Evolutionary conservation across 345 rosid genomes (phyloP).

Genomic region (Hibiscus tridactylites): DNA sequence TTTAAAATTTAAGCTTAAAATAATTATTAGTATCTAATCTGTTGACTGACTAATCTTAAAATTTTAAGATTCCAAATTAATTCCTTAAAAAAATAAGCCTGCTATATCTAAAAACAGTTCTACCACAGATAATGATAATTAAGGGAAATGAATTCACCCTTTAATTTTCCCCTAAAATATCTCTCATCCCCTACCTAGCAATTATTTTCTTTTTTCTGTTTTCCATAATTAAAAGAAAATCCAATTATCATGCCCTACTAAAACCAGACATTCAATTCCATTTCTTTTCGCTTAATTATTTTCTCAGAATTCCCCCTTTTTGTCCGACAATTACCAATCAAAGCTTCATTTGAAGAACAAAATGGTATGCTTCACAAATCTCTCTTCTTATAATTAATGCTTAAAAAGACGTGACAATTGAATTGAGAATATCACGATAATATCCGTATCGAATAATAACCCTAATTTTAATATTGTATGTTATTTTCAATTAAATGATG

Average conservation of each 20-base stretch:
- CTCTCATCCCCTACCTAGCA: conserved; percentile 16
- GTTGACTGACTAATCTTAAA: too few species aligned
- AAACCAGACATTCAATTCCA: neutral
- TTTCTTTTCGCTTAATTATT: neutral
- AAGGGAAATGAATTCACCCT: conserved; percentile 12
- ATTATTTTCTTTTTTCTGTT: neutral
- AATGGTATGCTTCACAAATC: conserved; percentile 18
- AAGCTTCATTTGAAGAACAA: neutral
- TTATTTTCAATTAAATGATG: neutral
- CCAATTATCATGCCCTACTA: neutral
- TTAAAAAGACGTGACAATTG: too few species aligned
- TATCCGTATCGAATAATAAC: neutral
- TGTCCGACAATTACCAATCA: neutral
- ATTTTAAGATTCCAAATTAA: too few species aligned
- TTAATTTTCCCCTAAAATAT: conserved; percentile 15
- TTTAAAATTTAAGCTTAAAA: too few species aligned
- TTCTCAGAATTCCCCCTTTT: neutral
- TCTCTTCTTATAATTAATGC: neutral
- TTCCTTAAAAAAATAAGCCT: too few species aligned
- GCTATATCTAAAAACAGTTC: neutral
- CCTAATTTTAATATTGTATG: neutral
- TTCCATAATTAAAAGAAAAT: neutral
- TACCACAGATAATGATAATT: neutral
- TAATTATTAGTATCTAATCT: too few species aligned
- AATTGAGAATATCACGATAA: too few species aligned